Base-by-base conservation (phyloP, 2,329 filamentous ascomycete species). In the Diatrype stigma region DNA sequence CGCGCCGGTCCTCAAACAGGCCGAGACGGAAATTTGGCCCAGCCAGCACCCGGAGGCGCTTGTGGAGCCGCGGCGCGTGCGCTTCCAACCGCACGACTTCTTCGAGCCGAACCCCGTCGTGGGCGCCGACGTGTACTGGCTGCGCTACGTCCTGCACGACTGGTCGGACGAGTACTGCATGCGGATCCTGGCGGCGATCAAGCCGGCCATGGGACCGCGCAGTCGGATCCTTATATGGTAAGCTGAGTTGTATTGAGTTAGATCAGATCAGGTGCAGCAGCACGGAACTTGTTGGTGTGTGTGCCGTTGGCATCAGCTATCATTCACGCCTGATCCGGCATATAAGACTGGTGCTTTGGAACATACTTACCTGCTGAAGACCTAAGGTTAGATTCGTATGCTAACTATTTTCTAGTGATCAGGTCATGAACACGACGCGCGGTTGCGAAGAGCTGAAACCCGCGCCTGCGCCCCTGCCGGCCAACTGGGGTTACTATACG, bases 361-460 rank as follows among this genome's bases (percentile, higher is more conserved):
- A 30, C 26, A 30, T 30, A 30, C n/a, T n/a, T n/a, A n/a, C n/a
- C n/a, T n/a, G n/a, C n/a, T n/a, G n/a, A n/a, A n/a, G 26, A 30
- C 26, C 26, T 5, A 30, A 30, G n/a, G n/a, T 34, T 10, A 6
- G 10, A 34, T 34, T 34, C 30, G 30, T 10, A 17, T n/a, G n/a
- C 34, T 37, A n/a, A n/a, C 6, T 37, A 37, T 14, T 45, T 53
- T 34, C 49, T 54, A 63, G 64, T 46, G 67, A 69, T 37, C 67
- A 68, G 49, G 67, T 70, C 12, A 69, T 69, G 65, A 70, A 69
- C 47, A 67, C 65, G 4, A 68, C 67, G 2, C 47, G 51, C 4
- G 67, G 67, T 2, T 60, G 53, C 34, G 45, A 51, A 2, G 62
- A 66, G 42, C 50, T 69, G n/a, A 47, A 53, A 0, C 46, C 62